These are phyloP conservation scores for Scheffersomyces amazonensis DNA, from an alignment of 805 yeast genomes.

Conservation along the genomic window DNA sequence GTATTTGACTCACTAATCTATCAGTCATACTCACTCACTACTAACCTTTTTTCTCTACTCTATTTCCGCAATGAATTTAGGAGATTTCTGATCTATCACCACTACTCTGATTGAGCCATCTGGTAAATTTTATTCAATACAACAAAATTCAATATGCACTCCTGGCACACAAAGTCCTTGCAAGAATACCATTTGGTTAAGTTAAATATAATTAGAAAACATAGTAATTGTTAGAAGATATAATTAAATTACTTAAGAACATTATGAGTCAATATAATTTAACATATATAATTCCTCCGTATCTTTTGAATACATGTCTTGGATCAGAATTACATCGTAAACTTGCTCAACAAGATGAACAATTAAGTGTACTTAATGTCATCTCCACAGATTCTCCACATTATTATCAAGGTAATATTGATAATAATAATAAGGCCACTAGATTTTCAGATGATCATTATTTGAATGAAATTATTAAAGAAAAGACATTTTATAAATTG, in stretches of 20 bases:
- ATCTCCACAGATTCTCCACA: slow-evolving; percentile 23
- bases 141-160: no score
- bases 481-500: slow-evolving; percentile 32
- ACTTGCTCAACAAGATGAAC: slow-evolving; percentile 18
- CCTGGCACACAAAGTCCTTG: no score
- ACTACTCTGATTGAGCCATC: no score
- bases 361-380: slow-evolving; percentile 23
- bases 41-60: no score
- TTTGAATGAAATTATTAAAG: slow-evolving; percentile 28
- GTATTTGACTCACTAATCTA: slow-evolving; percentile 43
- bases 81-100: no score
- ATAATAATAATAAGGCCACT: slow-evolving; percentile 4
- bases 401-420: slow-evolving; percentile 15
- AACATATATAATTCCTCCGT: slow-evolving; percentile 41
- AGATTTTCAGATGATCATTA: slow-evolving; percentile 24
- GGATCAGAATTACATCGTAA: slow-evolving; percentile 31
- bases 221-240: no score
- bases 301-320: slow-evolving; percentile 33
- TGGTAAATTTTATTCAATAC: no score
- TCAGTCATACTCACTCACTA: slow-evolving; percentile 47
- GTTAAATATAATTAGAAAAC: no score
- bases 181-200: no score
- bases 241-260: no score
- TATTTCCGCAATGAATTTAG: no score
- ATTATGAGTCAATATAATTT: slow-evolving; percentile 1